These are phyloP conservation scores for Amoebophrya sp. DNA, from an alignment of 169 alveolate species.

Conservation along the genomic window DNA sequence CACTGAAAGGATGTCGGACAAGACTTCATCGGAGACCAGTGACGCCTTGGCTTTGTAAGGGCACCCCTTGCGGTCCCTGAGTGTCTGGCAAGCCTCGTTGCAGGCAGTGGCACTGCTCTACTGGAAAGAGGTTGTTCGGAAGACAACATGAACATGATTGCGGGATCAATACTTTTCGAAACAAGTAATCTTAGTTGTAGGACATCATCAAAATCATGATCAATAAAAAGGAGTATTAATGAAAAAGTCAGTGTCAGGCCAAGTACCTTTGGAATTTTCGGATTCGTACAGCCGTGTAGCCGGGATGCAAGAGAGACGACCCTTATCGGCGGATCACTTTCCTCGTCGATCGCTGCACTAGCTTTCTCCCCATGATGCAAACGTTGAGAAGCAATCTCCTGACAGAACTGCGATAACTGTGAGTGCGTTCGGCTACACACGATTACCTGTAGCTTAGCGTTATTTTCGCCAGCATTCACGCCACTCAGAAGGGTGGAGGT, in stretches of 20 bases:
- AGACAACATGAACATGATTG: too few relatives aligned
- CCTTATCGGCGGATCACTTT: neutral
- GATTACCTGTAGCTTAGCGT: slow-evolving; percentile 19
- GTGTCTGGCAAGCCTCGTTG: neutral
- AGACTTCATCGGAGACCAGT: neutral
- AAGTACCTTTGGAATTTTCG: neutral
- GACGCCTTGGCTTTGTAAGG: neutral
- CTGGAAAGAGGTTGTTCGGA: too few relatives aligned
- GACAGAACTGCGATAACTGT: neutral
- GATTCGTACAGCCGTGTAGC: neutral
- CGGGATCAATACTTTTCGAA: too few relatives aligned
- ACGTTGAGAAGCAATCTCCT: neutral
- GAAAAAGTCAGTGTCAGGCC: too few relatives aligned
- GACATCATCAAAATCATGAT: too few relatives aligned
- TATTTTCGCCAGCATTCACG: too few relatives aligned
- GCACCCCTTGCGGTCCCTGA: neutral
- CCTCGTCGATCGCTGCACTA: neutral
- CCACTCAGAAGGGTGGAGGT: too few relatives aligned
- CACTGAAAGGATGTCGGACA: neutral
- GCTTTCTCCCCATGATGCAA: too few relatives aligned
- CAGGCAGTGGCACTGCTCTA: neutral
- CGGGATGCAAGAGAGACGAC: neutral
- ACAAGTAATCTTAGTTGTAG: too few relatives aligned
- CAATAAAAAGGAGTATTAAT: too few relatives aligned
- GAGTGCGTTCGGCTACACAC: slow-evolving; percentile 10